Percentiles rank a stretch among this genome's conserved stretches.
These are phyloP conservation scores for Fusarium sp. DNA, from an alignment of 2,329 filamentous ascomycete genomes.

Conservation along the genomic window DNA sequence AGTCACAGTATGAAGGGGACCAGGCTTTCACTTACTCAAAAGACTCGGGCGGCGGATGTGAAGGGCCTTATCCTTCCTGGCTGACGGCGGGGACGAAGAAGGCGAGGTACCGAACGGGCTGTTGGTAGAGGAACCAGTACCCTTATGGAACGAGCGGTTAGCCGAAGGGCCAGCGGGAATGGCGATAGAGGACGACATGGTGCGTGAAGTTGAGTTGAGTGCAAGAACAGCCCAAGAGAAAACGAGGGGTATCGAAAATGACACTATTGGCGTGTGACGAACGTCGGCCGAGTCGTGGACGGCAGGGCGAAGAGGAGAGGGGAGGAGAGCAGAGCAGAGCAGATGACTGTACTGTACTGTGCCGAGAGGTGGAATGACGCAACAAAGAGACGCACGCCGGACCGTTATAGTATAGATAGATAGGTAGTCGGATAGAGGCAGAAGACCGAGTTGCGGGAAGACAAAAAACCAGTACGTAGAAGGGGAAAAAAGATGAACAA, in stretches of 20 bases:
- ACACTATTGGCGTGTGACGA: conserved; percentile 28
- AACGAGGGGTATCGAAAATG: conserved; percentile 35
- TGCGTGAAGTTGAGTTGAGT: conserved; percentile 9
- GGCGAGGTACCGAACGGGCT: conserved; percentile 55
- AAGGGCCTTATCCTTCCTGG: conserved; percentile 59
- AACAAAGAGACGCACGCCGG: conserved; percentile 32
- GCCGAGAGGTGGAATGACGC: conserved; percentile 36
- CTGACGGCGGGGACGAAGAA: conserved; percentile 66
- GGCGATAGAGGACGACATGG: conserved; percentile 76
- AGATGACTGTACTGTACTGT: conserved; percentile 9
- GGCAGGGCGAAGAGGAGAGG: conserved; percentile 7
- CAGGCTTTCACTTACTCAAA: conserved; percentile 60
- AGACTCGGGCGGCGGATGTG: conserved; percentile 71
- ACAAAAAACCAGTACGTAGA: background rate
- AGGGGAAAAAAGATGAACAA: conserved; percentile 14
- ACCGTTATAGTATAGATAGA: conserved; percentile 6
- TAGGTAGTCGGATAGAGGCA: conserved; percentile 10
- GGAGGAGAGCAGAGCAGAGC: background rate
- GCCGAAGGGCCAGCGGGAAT: conserved; percentile 65
- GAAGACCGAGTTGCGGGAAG: conserved; percentile 2
- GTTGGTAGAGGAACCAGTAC: conserved; percentile 58
- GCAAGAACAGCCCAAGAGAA: conserved; percentile 18
- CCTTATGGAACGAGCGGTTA: conserved; percentile 56
- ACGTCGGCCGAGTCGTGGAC: conserved; percentile 22
- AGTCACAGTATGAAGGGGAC: conserved; percentile 13